These are phyloP conservation scores for Phytophthora constricta DNA, from an alignment of 352 stramenopile genomes.

Conservation along the genomic window DNA sequence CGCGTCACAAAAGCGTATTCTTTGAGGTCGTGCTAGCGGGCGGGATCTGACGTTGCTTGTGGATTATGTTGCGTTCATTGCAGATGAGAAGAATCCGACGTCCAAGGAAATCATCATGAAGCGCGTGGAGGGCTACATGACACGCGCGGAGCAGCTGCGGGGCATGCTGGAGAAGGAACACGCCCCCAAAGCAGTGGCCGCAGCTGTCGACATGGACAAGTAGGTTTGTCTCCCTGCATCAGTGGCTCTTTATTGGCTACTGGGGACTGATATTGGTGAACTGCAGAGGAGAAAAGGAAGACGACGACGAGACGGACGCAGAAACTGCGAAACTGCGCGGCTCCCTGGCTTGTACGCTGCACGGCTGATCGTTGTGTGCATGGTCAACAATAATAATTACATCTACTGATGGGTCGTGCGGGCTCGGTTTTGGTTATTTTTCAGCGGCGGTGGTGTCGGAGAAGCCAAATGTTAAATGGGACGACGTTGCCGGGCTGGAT, in stretches of 20 bases:
- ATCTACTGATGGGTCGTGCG: too few relatives aligned
- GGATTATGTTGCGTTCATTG: not conserved
- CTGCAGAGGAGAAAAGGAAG: conserved; percentile 76
- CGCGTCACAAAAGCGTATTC: too few relatives aligned
- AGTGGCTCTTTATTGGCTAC: not conserved
- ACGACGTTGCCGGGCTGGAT: conserved; percentile 98
- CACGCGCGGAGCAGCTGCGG: conserved; percentile 86
- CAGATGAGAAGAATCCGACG: conserved; percentile 93
- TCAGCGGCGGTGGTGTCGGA: conserved; percentile 85
- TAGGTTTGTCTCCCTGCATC: conserved; percentile 28
- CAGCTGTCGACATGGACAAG: conserved; percentile 79
- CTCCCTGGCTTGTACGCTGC: conserved; percentile 88
- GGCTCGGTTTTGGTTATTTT: conserved; percentile 5
- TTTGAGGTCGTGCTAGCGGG: too few relatives aligned
- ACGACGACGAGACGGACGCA: conserved; percentile 92
- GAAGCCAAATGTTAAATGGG: conserved; percentile 96
- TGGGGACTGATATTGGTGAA: conserved; percentile 3
- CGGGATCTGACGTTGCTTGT: not conserved
- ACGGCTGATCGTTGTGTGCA: too few relatives aligned
- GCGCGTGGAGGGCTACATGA: conserved; percentile 91
- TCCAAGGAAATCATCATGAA: conserved; percentile 92
- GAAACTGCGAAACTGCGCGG: conserved; percentile 96
- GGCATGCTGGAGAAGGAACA: conserved; percentile 77
- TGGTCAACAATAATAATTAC: too few relatives aligned
- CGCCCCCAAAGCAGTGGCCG: conserved; percentile 60